These are phyloP conservation scores for Hypoxylon sp. DNA, from an alignment of 2,329 filamentous ascomycete genomes.

Conservation along the genomic window DNA sequence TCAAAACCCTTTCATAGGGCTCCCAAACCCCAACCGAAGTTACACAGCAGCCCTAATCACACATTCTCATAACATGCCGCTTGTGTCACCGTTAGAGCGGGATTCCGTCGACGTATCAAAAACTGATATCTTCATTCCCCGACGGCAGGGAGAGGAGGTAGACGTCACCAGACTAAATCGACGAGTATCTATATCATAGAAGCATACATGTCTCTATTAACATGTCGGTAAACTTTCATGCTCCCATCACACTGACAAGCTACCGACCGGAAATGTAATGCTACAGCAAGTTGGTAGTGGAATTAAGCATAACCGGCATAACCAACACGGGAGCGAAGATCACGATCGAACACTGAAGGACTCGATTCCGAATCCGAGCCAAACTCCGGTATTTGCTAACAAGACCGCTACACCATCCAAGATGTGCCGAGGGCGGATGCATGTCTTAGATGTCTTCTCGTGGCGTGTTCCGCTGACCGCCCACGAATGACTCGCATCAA, in stretches of 20 bases:
- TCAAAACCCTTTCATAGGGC: background rate
- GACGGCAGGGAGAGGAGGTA: background rate
- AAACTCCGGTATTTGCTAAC: background rate
- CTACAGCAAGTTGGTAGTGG: background rate
- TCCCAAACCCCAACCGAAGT: background rate
- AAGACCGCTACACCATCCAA: background rate
- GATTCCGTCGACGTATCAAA: background rate
- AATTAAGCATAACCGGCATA: background rate
- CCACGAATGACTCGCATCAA: background rate
- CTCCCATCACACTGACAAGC: background rate
- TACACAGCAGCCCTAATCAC: background rate
- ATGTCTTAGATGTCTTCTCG: slow-evolving; percentile 12
- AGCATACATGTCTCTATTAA: background rate
- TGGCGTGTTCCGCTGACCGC: background rate
- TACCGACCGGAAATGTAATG: background rate
- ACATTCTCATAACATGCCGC: background rate
- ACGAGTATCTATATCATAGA: background rate
- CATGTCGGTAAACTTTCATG: background rate
- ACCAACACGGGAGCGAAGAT: background rate
- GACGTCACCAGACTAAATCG: background rate
- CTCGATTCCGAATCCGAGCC: background rate
- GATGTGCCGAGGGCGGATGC: background rate
- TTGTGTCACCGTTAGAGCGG: background rate
- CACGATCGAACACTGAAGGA: background rate
- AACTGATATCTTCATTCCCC: background rate